Percentiles rank a stretch among this genome's conserved stretches.
Evolutionary conservation across 805 yeast genomes (phyloP).

Genomic region (Candida golubevii): DNA sequence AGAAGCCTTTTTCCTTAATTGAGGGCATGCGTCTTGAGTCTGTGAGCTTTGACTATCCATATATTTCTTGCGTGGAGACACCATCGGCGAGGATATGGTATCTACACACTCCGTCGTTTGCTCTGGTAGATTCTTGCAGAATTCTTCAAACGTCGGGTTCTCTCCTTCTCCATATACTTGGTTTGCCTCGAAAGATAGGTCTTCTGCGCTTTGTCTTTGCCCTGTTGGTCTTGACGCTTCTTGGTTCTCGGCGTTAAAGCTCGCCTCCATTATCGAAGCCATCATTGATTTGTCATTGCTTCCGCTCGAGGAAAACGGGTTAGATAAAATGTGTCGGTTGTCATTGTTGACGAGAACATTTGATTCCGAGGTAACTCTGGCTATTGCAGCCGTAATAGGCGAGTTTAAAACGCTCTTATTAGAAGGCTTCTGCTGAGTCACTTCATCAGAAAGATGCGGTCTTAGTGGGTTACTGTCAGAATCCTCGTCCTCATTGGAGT

Average conservation of each 20-base stretch:
- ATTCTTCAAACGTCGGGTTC: conserved; percentile 3
- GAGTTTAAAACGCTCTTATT: neutral
- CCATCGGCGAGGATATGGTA: neutral
- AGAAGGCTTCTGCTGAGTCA: neutral
- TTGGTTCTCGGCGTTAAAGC: neutral
- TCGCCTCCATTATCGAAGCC: neutral
- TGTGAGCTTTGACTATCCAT: neutral
- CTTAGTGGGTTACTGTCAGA: neutral
- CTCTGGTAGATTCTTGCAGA: conserved; percentile 1
- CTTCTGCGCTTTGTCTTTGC: neutral
- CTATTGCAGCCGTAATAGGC: neutral
- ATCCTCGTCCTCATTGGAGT: conserved; percentile 17
- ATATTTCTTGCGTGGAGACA: conserved; percentile 1
- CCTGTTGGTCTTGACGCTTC: neutral
- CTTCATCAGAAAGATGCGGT: neutral
- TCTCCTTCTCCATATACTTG: neutral
- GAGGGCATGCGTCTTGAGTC: neutral
- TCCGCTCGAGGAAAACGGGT: neutral
- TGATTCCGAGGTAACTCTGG: neutral
- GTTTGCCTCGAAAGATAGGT: neutral
- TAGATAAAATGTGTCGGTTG: neutral
- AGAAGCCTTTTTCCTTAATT: conserved; percentile 13
- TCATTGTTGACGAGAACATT: neutral
- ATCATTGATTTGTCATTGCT: neutral
- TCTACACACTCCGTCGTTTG: neutral